Base-by-base conservation (phyloP, 192 early-diverging fungal species). In the Umbelopsis ramanniana region DNA sequence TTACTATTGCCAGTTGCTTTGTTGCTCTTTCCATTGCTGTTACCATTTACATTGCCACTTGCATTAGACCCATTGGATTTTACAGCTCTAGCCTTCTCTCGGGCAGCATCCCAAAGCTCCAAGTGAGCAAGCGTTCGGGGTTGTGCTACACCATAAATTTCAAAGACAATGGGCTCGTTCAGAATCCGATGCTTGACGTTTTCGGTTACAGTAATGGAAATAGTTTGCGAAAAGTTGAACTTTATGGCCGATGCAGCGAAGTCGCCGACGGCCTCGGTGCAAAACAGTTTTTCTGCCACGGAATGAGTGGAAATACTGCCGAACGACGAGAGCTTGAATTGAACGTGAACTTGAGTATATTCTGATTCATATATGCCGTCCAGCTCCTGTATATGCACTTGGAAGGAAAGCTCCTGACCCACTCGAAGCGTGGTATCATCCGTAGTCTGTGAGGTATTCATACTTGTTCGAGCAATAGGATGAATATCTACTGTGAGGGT, bases 331-430 rank as follows among this genome's bases (percentile, higher is more conserved):
- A 88, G 76, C 55, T 86, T 82, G 78, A 92, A 93, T 68, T 93
- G 92, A 26, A 85, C 82, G 70, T 93, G 92, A 29, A 93, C 84
- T 60, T 93, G 86, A 17, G 84, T 86, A 74, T 78, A 93, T 71
- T 87, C 80, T 21, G 78, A 66, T 72, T 91, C 90, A 26, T 72
- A 79, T 23, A 93, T 69, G 1, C 90, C 90, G 9, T 75, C 82
- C 5, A 92, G 63, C 23, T 89, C 83, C 0, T 89, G 40, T 2
- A 93, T 69, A 4, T 81, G 84, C 9, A 93, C 74, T 75, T 92
- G 90, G 72, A 93, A 92, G 17, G 91, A 48, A 1, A 91, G 52
- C 12, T 80, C 72, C 33, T 84, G 75, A 15, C 87, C 89, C 23
- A 83, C 75, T 26, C 73, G 70, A 11, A 93, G 74, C 8, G 63